Base-by-base conservation (phyloP, 345 rosid genomes). In the Ailanthus altissimus region DNA sequence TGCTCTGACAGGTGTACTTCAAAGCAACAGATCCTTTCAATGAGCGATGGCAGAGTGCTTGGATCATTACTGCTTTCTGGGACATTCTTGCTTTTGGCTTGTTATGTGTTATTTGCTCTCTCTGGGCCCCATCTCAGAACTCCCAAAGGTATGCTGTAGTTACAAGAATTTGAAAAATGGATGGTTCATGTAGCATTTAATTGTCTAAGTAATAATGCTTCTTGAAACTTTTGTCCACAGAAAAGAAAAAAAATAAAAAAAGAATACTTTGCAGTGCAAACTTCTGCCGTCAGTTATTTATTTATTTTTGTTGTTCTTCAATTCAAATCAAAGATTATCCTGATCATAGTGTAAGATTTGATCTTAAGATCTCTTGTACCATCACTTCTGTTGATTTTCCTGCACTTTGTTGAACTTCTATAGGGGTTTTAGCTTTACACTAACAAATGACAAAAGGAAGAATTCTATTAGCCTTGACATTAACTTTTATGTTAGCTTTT, bases 21-120 rank as follows among this genome's bases (percentile, higher is more conserved):
- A 90, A 96, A 88, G 98, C 98, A 58, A 96, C 98, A 57, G 99
- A 96, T 80, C 97, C 97, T 70, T 96, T 90, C 86, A 96, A 86
- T 73, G 98, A 96, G 77, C 81, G 91, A 66, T 92, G 99, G 97
- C 93, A 85, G 71, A 88, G 90, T 82, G 97, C 98, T 75, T 96
- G 98, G 99, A 90, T 94, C 59, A 90, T 90, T 81, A 91, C 99
- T 67, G 94, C 97, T 68, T 96, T 92, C 86, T 96, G 98, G 99
- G 97, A 96, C 77, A 75, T 90, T 82, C 88, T 93, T 79, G 88
- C 98, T 53, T 91, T 88, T 78, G 85, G 82, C 60, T 78, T 96
- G 83, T 93, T 93, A 20, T 89, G 93, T 67, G 85, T 93, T 66
- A 92, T 96, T 75, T 96, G 97, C 86, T 89, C 90, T 82, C 97